These are phyloP conservation scores for Aureobasidium sp. DNA, from an alignment of 2,329 filamentous ascomycete species.

Conservation along the genomic window DNA sequence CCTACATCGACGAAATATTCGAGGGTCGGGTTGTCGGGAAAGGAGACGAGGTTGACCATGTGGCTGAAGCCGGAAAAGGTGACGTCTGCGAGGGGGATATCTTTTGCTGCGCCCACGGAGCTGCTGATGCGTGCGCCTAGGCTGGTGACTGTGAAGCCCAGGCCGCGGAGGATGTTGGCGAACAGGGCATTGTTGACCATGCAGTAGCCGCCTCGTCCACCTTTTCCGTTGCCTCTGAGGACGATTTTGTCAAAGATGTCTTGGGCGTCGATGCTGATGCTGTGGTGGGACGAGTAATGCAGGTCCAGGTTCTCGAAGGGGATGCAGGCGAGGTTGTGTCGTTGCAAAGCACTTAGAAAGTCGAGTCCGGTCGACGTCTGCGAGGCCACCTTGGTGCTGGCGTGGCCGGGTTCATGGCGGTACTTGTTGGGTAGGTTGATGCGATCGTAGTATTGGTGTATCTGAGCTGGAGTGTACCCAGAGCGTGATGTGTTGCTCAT, in stretches of 20 bases:
- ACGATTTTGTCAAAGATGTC: conserved; percentile 49
- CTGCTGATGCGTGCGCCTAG: conserved; percentile 36
- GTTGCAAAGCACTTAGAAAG: conserved; percentile 24
- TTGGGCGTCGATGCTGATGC: conserved; percentile 44
- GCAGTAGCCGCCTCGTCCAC: conserved; percentile 51
- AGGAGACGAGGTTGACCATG: conserved; percentile 40
- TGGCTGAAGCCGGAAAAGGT: conserved; percentile 31
- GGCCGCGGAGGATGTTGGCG: conserved; percentile 42
- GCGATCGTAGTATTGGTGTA: conserved; percentile 25
- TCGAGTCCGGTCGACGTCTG: conserved; percentile 25
- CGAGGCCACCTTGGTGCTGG: not conserved
- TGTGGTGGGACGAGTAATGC: conserved; percentile 46
- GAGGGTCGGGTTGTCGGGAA: conserved; percentile 28
- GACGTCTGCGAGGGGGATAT: conserved; percentile 32
- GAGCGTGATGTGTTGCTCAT: not conserved
- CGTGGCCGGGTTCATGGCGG: conserved; percentile 13
- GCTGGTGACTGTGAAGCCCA: conserved; percentile 43
- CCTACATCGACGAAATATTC: conserved; percentile 37
- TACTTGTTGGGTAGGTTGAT: conserved; percentile 22
- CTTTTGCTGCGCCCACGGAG: conserved; percentile 40
- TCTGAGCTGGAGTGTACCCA: conserved; percentile 19
- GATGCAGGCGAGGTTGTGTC: conserved; percentile 40
- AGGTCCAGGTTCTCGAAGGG: conserved; percentile 53
- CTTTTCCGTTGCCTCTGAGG: conserved; percentile 20
- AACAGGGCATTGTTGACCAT: conserved; percentile 55